Base-by-base conservation (phyloP, 768 basidiomycete genomes). In the Collybia nuda region DNA sequence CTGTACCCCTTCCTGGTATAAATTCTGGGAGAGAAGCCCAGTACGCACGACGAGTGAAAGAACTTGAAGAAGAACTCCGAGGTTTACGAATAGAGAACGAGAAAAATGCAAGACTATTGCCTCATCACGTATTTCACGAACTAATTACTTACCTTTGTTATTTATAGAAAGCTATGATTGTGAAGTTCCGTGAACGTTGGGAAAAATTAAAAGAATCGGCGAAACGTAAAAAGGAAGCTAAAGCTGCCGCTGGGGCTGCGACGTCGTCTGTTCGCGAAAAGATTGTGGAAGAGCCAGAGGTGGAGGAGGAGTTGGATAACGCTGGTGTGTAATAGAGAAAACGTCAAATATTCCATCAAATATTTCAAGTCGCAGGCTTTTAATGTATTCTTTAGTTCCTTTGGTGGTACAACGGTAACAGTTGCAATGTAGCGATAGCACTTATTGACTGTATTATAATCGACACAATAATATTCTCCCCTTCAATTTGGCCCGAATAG, bases 181-280 rank as follows among this genome's bases (percentile, higher is more conserved):
- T 77, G 18, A 86, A 88, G 59, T 93, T 89, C 68, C 81, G 87
- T 22, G 91, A 93, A 68, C 78, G 89, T 36, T 93, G 91, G 91
- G 88, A 90, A 63, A 92, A 90, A 65, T 72, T 93, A 50, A 93
- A 93, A 64, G 92, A 93, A 61, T 88, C 87, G 22, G 87, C 90
- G 6, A 90, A 85, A 67, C 82, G 87, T 53, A 92, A 93, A 71
- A 89, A 91, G 64, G 87, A 89, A 60, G 85, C 84, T 12, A 83
- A 82, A 47, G 79, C 75, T 1, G 79, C 78, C 7, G 75, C 77
- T 15, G 78, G 75, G 18, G 72, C 69, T 15, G 64, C 75, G 58
- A 67, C 70, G 35, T 57, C 72, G 19, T 67, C 70, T 24, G 75
- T 85, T 37, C 75, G 81, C 53, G 86, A 90, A 50, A 77, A 80